A percentile compares a stretch with the other conserved stretches of the same genome.
phyloP scores from a whole-genome alignment of 345 rosid genomes.

The Salix exigua region DNA sequence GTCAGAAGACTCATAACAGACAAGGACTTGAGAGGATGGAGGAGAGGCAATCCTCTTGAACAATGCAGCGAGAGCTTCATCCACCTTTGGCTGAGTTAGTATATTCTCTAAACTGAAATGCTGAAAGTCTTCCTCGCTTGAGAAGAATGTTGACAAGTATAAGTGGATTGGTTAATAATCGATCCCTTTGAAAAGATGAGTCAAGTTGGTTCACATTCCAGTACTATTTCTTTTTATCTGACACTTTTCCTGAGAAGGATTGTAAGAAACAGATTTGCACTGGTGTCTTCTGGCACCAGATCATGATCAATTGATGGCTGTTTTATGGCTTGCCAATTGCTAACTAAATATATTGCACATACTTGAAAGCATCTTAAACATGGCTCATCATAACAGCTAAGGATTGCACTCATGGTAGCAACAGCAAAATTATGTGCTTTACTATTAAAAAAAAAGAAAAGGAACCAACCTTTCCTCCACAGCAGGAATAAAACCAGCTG shows the following conservation, averaged over 20 bases:
- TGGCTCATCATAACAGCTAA: neutral
- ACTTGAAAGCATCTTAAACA: neutral
- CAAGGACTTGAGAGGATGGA: neutral
- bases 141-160: neutral
- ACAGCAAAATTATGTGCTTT: neutral
- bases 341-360: neutral
- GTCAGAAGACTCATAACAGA: neutral
- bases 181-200: neutral
- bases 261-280: neutral
- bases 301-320: neutral
- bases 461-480: constrained; percentile 79
- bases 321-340: neutral
- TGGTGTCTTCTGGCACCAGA: neutral
- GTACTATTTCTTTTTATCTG: neutral
- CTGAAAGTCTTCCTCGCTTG: neutral
- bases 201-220: neutral
- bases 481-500: constrained; percentile 61
- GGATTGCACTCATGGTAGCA: neutral
- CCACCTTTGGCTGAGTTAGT: neutral
- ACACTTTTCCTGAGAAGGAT: neutral
- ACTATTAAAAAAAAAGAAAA: neutral
- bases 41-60: neutral
- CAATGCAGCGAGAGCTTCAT: neutral
- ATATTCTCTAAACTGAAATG: neutral
- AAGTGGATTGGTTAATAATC: neutral